These are phyloP conservation scores for Sporothrix pallida DNA, from an alignment of 2,329 filamentous ascomycete genomes.

Conservation along the genomic window DNA sequence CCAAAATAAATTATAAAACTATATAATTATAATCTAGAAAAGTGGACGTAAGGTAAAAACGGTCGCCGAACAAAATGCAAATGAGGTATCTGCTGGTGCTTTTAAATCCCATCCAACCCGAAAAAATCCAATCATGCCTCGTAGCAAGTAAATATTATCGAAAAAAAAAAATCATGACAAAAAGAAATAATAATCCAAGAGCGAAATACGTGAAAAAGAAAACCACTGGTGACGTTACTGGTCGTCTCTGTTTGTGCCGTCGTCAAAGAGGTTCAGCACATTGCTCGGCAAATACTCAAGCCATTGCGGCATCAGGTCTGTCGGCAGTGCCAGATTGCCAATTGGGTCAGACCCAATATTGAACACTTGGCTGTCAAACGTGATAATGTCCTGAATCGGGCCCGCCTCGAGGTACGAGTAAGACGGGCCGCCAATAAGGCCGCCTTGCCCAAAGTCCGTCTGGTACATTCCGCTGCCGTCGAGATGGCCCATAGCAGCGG, in stretches of 20 bases:
- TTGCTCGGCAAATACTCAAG: constrained; percentile 74
- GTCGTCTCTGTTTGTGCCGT: constrained; percentile 31
- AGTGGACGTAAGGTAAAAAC: background rate
- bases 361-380: constrained; percentile 78
- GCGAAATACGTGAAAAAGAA: background rate
- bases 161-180: constrained; percentile 4
- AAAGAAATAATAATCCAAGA: background rate
- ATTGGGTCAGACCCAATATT: constrained; percentile 63
- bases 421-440: constrained; percentile 39
- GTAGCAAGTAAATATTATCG: background rate
- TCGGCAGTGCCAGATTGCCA: constrained; percentile 54
- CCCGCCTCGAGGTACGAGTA: constrained; percentile 45
- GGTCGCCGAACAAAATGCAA: constrained; percentile 25
- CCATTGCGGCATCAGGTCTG: constrained; percentile 73
- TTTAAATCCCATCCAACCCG: constrained; percentile 8
- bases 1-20: background rate
- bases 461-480: constrained; percentile 37
- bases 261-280: constrained; percentile 62
- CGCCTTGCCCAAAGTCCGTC: constrained; percentile 42
- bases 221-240: background rate
- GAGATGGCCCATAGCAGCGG: constrained; percentile 7
- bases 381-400: constrained; percentile 58
- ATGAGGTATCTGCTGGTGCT: constrained; percentile 27
- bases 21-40: background rate
- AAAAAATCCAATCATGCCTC: constrained; percentile 16